Percentiles rank a stretch among this genome's conserved stretches.
These are phyloP conservation scores for Pseudogymnoascus sp. DNA, from an alignment of 2,329 filamentous ascomycete genomes.

Conservation along the genomic window DNA sequence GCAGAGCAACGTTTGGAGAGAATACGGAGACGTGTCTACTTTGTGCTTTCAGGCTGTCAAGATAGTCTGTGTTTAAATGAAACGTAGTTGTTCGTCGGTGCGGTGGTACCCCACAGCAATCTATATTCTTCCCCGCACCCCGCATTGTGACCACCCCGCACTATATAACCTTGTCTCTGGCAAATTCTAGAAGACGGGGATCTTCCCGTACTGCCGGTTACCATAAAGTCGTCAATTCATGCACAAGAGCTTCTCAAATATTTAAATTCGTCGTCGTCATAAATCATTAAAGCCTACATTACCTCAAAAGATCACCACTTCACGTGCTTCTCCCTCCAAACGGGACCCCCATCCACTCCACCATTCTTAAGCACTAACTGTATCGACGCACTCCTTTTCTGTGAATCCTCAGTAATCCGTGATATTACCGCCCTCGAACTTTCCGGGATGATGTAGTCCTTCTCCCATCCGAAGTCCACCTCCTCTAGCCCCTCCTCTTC, in stretches of 20 bases:
- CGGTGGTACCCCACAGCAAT: constrained; percentile 3
- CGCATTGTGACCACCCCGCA: not conserved
- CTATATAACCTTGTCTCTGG: not conserved
- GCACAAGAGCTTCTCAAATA: not conserved
- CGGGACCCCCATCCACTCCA: not conserved
- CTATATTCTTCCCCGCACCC: constrained; percentile 1
- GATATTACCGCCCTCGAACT: constrained; percentile 9
- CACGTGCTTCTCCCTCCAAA: constrained; percentile 9
- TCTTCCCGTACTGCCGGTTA: not conserved
- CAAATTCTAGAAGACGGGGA: not conserved
- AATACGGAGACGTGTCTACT: not conserved
- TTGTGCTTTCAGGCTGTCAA: not conserved
- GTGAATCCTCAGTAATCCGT: constrained; percentile 5
- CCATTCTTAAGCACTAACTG: constrained; percentile 9
- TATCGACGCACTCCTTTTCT: not conserved
- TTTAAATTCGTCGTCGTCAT: not conserved
- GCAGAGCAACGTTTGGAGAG: not conserved
- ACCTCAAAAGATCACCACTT: not conserved
- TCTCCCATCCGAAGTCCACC: constrained; percentile 11
- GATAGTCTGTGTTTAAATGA: not conserved
- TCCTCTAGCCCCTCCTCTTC: constrained; percentile 19
- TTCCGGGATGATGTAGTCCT: not conserved
- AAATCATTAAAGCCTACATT: too few species aligned
- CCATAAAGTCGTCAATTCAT: not conserved
- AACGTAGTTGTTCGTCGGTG: not conserved